Evolutionary conservation across 164 flowering plant genomes (phyloP).

Genomic region (Aristolochia contorta): DNA sequence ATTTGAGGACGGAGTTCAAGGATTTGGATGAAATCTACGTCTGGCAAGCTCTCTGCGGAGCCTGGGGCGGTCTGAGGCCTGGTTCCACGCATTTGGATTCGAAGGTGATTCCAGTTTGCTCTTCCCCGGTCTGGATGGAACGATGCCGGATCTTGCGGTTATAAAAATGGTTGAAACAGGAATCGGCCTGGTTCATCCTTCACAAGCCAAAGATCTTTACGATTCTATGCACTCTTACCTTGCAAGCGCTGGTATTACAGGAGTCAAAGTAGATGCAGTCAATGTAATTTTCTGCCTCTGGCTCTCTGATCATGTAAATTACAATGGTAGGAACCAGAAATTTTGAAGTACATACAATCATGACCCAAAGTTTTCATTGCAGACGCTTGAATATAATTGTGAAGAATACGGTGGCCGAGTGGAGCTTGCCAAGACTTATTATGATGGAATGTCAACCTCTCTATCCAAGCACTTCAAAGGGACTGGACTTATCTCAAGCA

Average conservation of each 20-base stretch:
- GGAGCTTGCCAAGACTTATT: constrained; percentile 69
- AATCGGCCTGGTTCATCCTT: constrained; percentile 73
- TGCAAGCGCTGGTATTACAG: constrained; percentile 54
- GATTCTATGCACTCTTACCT: constrained; percentile 79
- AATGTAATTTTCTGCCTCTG: constrained; percentile 51
- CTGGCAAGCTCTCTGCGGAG: constrained; percentile 68
- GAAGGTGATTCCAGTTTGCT: constrained; percentile 31
- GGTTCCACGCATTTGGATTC: constrained; percentile 49
- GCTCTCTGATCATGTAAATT: neutral
- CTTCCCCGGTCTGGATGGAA: constrained; percentile 64
- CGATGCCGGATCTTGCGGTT: constrained; percentile 81
- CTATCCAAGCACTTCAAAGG: constrained; percentile 69
- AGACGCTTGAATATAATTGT: constrained; percentile 60
- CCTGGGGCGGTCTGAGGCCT: constrained; percentile 92
- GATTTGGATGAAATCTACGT: constrained; percentile 24
- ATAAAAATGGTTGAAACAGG: constrained; percentile 64
- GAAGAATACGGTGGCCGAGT: constrained; percentile 82
- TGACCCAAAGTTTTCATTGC: constrained; percentile 7
- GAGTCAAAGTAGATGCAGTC: constrained; percentile 81
- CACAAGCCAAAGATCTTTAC: constrained; percentile 57
- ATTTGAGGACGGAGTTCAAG: too few relatives aligned
- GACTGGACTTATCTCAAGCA: constrained; percentile 66
- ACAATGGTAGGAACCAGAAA: too few relatives aligned
- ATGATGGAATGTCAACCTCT: constrained; percentile 54
- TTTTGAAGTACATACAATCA: too few relatives aligned